Evolutionary conservation across 192 early-diverging fungal genomes (phyloP), one percentile per base, ranked within the genome.

Genomic region (Coemansia sp.): DNA sequence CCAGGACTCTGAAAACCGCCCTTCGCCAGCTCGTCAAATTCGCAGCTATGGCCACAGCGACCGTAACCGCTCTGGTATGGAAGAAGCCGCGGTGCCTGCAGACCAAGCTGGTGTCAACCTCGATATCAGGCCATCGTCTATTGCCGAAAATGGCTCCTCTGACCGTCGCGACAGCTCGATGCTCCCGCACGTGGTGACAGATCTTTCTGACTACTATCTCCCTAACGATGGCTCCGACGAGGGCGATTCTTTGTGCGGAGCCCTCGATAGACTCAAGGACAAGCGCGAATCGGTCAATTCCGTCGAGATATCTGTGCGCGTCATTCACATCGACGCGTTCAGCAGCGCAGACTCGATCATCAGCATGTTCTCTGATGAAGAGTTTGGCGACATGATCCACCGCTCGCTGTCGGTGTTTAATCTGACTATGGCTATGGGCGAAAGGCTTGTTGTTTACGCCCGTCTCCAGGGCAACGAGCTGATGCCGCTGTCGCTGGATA

Each of bases 181-280:
- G 33, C 61, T 57, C 15, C 37, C 61, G 45, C 72, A 68, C 18
- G n/a, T 73, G 14, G 69, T 53, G 3, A 41, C 65, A 2, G 69
- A 64, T 17, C 62, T 69, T 39, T 68, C 74, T 2, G 52, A 60
- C 14, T 81, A 75, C 70, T 81, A 73, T 32, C 74, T 51, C 5
- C 65, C 79, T 51, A 81, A 81, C 67, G 79, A 72, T 5, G 79
- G 71, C 41, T 81, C 79, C 2, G 79, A 81, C 61, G 79, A 81
- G 45, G 79, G 79, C 74, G 79, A 81, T 66, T 81, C 79, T 58
- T 66, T 81, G 32, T 75, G 56, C 11, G 70, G 79, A 36, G 74
- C 70, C 5, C 64, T 73, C 36, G 43, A 64, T 66, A 28, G 74
- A 14, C 48, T 73, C 51, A 73, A 70, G 67, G 67, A 39, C 65